Evolutionary conservation across 208 protist genomes (phyloP).

Genomic region (Acanthamoeba quina): DNA sequence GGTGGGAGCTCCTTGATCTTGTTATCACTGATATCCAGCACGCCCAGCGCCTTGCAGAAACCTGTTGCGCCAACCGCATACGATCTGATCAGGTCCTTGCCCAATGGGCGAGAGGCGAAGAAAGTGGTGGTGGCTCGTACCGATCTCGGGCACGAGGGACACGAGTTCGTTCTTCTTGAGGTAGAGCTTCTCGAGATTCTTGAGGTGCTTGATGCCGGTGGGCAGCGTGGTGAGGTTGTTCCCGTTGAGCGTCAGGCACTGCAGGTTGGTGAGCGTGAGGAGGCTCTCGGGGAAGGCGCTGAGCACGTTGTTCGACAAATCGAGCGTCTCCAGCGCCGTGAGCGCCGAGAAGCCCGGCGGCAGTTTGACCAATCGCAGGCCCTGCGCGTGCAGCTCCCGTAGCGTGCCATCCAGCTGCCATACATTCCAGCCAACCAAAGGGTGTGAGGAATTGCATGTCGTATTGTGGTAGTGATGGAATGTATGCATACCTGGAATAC

Average conservation of each 20-base stretch:
- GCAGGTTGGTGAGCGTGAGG: constrained; percentile 56
- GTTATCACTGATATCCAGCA: constrained; percentile 61
- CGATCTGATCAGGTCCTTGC: not conserved
- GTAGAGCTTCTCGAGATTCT: constrained; percentile 49
- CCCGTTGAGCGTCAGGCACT: constrained; percentile 1
- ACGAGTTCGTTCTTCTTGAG: constrained; percentile 30
- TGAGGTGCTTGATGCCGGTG: constrained; percentile 34
- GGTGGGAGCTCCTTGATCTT: constrained; percentile 60
- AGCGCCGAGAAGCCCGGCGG: constrained; percentile 25
- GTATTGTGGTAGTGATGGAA: too few relatives aligned
- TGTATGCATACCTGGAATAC: not conserved
- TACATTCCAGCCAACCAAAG: too few relatives aligned
- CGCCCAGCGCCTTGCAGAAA: constrained; percentile 21
- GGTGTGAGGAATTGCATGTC: too few relatives aligned
- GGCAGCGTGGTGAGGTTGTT: constrained; percentile 54
- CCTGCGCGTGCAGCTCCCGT: constrained; percentile 15
- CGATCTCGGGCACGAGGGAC: constrained; percentile 40
- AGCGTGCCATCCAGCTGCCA: not conserved
- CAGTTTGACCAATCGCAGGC: not conserved
- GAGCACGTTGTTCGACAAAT: constrained; percentile 34
- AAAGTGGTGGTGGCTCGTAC: not conserved
- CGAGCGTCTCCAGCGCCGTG: constrained; percentile 32
- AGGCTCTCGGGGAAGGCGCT: constrained; percentile 8
- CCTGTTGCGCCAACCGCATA: not conserved
- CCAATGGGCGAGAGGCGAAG: too few relatives aligned